These are phyloP conservation scores for Monilinia aucupariae DNA, from an alignment of 2,329 filamentous ascomycete species.

Conservation along the genomic window DNA sequence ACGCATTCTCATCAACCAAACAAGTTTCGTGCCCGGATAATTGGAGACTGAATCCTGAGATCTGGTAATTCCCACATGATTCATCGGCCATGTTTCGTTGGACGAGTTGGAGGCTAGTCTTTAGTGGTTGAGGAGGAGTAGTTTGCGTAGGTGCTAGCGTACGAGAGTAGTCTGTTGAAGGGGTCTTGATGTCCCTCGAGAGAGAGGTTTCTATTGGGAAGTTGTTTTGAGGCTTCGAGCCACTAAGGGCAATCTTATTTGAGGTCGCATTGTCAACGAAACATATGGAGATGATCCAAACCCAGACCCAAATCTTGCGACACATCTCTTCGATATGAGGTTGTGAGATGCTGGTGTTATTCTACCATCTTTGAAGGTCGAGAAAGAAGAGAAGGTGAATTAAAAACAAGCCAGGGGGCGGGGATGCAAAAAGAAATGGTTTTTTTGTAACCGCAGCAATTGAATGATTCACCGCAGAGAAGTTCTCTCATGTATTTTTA, in stretches of 20 bases:
- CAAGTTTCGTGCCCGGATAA: neutral
- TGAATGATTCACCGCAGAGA: neutral
- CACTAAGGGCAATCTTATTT: neutral
- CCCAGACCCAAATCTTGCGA: neutral
- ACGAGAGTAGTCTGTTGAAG: too few relatives aligned
- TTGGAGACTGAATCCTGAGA: neutral
- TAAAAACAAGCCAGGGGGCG: neutral
- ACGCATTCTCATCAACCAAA: slow-evolving; percentile 2
- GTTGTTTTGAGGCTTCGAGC: neutral
- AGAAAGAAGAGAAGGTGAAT: neutral
- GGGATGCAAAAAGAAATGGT: neutral
- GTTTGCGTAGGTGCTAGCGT: neutral
- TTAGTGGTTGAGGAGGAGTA: neutral
- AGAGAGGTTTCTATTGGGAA: neutral
- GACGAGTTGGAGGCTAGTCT: neutral
- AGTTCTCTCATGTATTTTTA: neutral
- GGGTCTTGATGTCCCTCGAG: neutral
- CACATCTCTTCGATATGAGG: slow-evolving; percentile 2
- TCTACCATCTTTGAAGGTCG: neutral
- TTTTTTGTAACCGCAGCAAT: neutral
- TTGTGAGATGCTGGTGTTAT: neutral
- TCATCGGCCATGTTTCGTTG: neutral
- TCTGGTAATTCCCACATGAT: neutral
- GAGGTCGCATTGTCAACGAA: neutral
- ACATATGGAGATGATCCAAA: neutral